Conservation (phyloP, 768 basidiomycete genomes). For the Leccinum fibrillosum region DNA sequence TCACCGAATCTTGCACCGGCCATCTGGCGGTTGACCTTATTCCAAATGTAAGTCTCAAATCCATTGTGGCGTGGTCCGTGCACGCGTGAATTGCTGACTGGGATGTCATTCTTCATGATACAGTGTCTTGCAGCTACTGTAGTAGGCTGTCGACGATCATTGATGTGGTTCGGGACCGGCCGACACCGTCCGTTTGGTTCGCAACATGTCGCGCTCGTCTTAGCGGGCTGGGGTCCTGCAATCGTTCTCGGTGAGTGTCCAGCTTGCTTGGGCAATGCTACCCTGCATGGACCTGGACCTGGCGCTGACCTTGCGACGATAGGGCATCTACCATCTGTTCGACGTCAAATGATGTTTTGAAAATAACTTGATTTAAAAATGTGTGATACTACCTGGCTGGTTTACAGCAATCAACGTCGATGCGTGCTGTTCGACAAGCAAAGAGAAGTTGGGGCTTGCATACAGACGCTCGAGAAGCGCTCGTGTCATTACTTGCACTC, state of each 20-base stretch:
- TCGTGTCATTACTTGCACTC: not conserved
- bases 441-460: not conserved
- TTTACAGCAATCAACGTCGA: not conserved
- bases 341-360: constrained; percentile 39
- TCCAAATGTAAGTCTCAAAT: constrained; percentile 43
- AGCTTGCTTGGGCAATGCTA: not conserved
- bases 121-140: constrained; percentile 42
- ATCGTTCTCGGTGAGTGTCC: constrained; percentile 47
- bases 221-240: constrained; percentile 58
- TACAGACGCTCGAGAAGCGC: not conserved
- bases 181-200: constrained; percentile 54
- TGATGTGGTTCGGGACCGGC: constrained; percentile 40
- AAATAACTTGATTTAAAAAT: not conserved
- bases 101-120: constrained; percentile 28
- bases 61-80: not conserved
- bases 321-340: constrained; percentile 39
- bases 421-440: not conserved
- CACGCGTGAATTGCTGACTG: not conserved
- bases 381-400: not conserved
- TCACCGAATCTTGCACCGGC: constrained; percentile 34
- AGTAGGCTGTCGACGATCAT: constrained; percentile 43
- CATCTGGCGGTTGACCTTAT: constrained; percentile 52
- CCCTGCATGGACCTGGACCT: not conserved
- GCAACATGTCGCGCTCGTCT: constrained; percentile 59
- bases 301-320: constrained; percentile 1